These are phyloP conservation scores for Gentiana macrophylla DNA, from an alignment of 257 asterid species.

Conservation along the genomic window DNA sequence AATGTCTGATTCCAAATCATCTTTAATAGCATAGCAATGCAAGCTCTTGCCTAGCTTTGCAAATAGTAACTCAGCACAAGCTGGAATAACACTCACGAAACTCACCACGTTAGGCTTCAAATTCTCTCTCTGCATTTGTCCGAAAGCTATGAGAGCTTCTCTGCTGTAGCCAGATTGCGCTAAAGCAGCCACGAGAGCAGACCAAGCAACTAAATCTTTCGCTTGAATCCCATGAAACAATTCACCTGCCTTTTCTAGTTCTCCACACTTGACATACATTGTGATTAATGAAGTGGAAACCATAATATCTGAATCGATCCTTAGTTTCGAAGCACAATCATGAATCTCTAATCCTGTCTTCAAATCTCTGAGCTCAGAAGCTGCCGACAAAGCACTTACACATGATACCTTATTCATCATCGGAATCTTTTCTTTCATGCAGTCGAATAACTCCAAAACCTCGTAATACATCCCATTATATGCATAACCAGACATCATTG, in stretches of 20 bases:
- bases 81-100: constrained; percentile 29
- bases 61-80: constrained; percentile 22
- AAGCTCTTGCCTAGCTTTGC: constrained; percentile 25
- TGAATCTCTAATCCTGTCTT: constrained; percentile 27
- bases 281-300: constrained; percentile 28
- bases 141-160: constrained; percentile 26
- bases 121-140: constrained; percentile 28
- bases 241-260: constrained; percentile 21
- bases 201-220: constrained; percentile 35
- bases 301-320: constrained; percentile 22
- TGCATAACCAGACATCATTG: constrained; percentile 36
- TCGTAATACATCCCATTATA: constrained; percentile 23
- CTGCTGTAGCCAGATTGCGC: constrained; percentile 32
- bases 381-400: constrained; percentile 24
- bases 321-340: constrained; percentile 13
- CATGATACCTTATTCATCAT: constrained; percentile 22
- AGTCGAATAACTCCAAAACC: constrained; percentile 23
- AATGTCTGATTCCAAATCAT: constrained; percentile 16
- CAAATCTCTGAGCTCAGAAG: constrained; percentile 26
- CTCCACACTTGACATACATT: constrained; percentile 33
- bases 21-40: constrained; percentile 31
- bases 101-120: constrained; percentile 22
- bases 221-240: constrained; percentile 16
- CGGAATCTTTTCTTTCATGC: constrained; percentile 12
- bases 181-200: constrained; percentile 32